A percentile compares a stretch with the other conserved stretches of the same genome.
These are phyloP conservation scores for Leccinum truebloodii DNA, from an alignment of 768 basidiomycete species.

Conservation along the genomic window DNA sequence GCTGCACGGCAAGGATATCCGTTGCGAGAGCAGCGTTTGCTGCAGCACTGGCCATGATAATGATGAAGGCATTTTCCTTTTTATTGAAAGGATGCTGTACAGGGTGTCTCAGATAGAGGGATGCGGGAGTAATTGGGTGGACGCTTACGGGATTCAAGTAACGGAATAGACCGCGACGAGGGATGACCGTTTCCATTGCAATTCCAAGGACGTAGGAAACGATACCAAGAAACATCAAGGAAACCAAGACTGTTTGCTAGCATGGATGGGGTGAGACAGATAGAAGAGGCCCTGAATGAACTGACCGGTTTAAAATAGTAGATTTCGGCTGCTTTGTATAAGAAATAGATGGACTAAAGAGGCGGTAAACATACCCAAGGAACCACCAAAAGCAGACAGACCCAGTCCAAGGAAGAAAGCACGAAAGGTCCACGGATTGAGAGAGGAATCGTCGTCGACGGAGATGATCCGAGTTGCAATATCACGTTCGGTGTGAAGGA, in stretches of 20 bases:
- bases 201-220: constrained; percentile 51
- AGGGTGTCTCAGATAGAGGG: constrained; percentile 8
- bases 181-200: constrained; percentile 46
- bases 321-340: constrained; percentile 47
- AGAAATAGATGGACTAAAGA: neutral
- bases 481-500: constrained; percentile 45
- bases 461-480: constrained; percentile 44
- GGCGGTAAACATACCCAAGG: neutral
- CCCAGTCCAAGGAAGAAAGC: neutral
- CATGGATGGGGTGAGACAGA: neutral
- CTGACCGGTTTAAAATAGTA: constrained; percentile 61
- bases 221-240: constrained; percentile 54
- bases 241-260: constrained; percentile 54
- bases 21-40: constrained; percentile 55
- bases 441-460: constrained; percentile 3
- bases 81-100: constrained; percentile 56
- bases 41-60: constrained; percentile 58
- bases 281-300: no score
- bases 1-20: constrained; percentile 55
- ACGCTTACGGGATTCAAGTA: constrained; percentile 49
- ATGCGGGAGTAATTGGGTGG: neutral
- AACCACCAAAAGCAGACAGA: neutral
- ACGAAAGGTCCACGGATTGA: constrained; percentile 1
- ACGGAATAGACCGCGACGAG: constrained; percentile 44
- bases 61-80: constrained; percentile 58